phyloP scores from a whole-genome alignment of 2,329 filamentous ascomycete genomes.

The Myriangium duriaei region DNA sequence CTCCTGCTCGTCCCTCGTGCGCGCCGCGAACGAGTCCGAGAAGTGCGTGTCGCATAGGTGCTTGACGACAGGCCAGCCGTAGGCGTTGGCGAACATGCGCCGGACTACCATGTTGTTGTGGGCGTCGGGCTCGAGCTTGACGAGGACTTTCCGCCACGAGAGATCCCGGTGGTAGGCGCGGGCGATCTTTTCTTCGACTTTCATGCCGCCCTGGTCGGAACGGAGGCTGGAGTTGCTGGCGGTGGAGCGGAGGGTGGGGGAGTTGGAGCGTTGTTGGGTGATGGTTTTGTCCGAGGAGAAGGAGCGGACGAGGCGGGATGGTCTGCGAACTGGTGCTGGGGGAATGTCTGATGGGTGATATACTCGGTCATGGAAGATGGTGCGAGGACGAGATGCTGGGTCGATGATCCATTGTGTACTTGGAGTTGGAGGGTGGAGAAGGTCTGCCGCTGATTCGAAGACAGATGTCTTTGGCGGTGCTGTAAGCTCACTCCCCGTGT shows the following conservation, averaged over 20 bases:
- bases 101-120: constrained; percentile 98
- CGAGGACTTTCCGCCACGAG: constrained; percentile 92
- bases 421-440: constrained; percentile 82
- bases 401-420: constrained; percentile 71
- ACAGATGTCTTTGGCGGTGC: constrained; percentile 84
- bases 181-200: constrained; percentile 95
- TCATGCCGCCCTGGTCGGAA: constrained; percentile 56
- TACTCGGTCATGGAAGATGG: constrained; percentile 93
- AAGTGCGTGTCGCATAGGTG: constrained; percentile 94
- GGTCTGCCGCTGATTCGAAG: constrained; percentile 86
- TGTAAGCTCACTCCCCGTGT: constrained; percentile 34
- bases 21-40: constrained; percentile 55
- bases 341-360: constrained; percentile 93
- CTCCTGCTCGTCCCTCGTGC: constrained; percentile 55
- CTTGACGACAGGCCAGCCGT: constrained; percentile 93
- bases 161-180: constrained; percentile 85
- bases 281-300: constrained; percentile 25
- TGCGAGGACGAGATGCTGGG: constrained; percentile 65
- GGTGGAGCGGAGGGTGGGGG: constrained; percentile 35
- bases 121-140: constrained; percentile 88
- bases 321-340: constrained; percentile 48
- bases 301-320: constrained; percentile 19
- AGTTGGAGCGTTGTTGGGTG: constrained; percentile 11
- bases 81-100: constrained; percentile 92
- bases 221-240: constrained; percentile 30